Percentiles rank a stretch among this genome's conserved stretches.
These are phyloP conservation scores for Elsinoe arachidis DNA, from an alignment of 2,329 filamentous ascomycete genomes.

Conservation along the genomic window DNA sequence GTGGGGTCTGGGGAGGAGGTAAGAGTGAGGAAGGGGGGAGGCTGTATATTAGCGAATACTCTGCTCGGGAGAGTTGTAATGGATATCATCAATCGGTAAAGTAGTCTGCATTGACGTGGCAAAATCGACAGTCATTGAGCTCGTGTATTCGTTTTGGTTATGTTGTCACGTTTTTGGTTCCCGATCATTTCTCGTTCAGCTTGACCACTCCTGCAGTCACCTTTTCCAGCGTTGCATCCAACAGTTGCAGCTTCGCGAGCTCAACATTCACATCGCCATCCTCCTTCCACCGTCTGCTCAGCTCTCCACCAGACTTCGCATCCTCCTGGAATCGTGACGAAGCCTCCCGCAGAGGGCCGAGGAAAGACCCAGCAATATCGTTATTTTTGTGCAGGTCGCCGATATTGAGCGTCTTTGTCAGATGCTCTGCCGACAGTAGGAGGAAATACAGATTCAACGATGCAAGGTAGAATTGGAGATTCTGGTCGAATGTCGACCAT, in stretches of 20 bases:
- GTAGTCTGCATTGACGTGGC: too few species aligned
- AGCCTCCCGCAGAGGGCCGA: conserved; percentile 35
- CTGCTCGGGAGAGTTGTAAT: background rate
- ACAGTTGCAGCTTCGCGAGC: conserved; percentile 27
- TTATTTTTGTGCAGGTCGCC: conserved; percentile 32
- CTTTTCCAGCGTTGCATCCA: conserved; percentile 26
- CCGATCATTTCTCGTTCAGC: conserved; percentile 19
- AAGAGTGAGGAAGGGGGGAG: conserved; percentile 16
- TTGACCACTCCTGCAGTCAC: conserved; percentile 24
- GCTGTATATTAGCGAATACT: conserved; percentile 2
- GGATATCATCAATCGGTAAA: background rate
- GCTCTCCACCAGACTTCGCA: conserved; percentile 28
- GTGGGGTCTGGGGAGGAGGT: conserved; percentile 70
- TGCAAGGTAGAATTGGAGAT: conserved; percentile 47
- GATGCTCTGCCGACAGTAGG: conserved; percentile 40
- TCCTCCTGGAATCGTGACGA: conserved; percentile 30
- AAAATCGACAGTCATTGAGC: too few species aligned
- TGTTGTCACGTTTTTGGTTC: too few species aligned
- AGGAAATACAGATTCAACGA: conserved; percentile 52
- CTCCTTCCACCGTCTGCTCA: conserved; percentile 29
- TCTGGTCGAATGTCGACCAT: conserved; percentile 41
- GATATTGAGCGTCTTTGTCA: conserved; percentile 42
- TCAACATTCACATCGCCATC: conserved; percentile 29
- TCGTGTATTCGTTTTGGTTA: too few species aligned
- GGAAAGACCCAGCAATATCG: conserved; percentile 34